Evolutionary conservation across 164 flowering plant genomes (phyloP).

Genomic region (Nelumbo lutea): DNA sequence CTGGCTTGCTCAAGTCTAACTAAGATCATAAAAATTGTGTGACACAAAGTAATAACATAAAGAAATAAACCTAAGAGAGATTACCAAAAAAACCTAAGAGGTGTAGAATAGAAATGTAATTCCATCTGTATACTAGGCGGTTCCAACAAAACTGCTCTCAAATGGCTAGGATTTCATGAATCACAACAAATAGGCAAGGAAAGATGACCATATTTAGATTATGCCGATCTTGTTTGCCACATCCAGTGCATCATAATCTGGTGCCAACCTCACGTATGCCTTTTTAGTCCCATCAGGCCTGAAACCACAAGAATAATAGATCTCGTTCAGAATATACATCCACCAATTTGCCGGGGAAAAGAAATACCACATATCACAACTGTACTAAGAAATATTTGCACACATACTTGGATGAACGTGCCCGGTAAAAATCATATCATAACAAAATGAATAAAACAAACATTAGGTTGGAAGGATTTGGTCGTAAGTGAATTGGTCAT

Average conservation of each 20-base stretch:
- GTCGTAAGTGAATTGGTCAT: too few relatives aligned
- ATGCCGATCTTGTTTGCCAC: constrained; percentile 87
- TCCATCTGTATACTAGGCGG: constrained; percentile 4
- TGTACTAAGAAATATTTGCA: too few relatives aligned
- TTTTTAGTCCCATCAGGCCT: constrained; percentile 88
- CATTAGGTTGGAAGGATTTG: too few relatives aligned
- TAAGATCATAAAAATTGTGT: too few relatives aligned
- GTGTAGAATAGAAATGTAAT: background rate
- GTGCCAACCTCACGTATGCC: constrained; percentile 76
- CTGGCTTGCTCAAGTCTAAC: too few relatives aligned
- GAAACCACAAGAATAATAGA: constrained; percentile 15
- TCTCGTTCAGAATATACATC: background rate
- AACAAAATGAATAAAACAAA: too few relatives aligned
- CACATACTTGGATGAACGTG: too few relatives aligned
- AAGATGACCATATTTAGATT: constrained; percentile 29
- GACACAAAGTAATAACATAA: too few relatives aligned
- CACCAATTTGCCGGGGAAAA: background rate
- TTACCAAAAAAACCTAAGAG: too few relatives aligned
- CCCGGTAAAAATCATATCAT: too few relatives aligned
- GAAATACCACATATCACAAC: too few relatives aligned
- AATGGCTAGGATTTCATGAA: background rate
- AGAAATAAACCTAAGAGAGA: too few relatives aligned
- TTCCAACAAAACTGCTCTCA: constrained; percentile 7
- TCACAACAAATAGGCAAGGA: background rate
- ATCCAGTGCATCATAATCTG: constrained; percentile 72